phyloP scores from a whole-genome alignment of 306 rosid species.

The Dalbergia oliveri region DNA sequence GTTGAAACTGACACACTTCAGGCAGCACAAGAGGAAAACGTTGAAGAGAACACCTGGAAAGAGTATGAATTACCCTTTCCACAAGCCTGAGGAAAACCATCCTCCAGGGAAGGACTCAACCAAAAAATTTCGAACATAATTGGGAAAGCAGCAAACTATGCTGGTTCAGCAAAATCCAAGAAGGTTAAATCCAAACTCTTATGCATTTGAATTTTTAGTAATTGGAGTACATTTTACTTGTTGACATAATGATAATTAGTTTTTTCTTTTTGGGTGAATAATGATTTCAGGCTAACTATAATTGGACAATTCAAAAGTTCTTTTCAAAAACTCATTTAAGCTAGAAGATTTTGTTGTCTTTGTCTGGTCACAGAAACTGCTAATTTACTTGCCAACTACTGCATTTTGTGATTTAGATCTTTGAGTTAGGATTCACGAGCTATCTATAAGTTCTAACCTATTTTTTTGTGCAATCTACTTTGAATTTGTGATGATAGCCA shows the following conservation, averaged over 20 bases:
- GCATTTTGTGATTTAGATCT: constrained; percentile 31
- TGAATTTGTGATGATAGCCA: constrained; percentile 26
- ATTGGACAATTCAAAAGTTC: background rate
- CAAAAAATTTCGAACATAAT: constrained; percentile 88
- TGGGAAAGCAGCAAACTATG: constrained; percentile 89
- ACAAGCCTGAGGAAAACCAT: constrained; percentile 96
- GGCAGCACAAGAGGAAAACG: constrained; percentile 87
- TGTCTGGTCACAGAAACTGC: constrained; percentile 15
- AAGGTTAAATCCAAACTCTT: constrained; percentile 63
- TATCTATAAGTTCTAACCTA: constrained; percentile 14
- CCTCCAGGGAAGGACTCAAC: constrained; percentile 96
- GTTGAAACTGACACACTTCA: constrained; percentile 82
- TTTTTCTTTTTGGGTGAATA: constrained; percentile 38
- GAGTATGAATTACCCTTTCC: constrained; percentile 65
- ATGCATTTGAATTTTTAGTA: constrained; percentile 31
- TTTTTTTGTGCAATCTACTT: constrained; percentile 10
- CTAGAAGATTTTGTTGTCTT: constrained; percentile 31
- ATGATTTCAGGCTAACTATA: background rate
- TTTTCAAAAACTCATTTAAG: constrained; percentile 30
- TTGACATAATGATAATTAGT: constrained; percentile 34
- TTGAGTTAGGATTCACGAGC: constrained; percentile 12
- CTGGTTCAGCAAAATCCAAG: constrained; percentile 83
- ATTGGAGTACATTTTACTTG: constrained; percentile 29
- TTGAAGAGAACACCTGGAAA: constrained; percentile 84
- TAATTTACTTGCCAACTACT: constrained; percentile 32